Conservation (phyloP, 2,329 filamentous ascomycete genomes). For the Lachnellula subtilissima region DNA sequence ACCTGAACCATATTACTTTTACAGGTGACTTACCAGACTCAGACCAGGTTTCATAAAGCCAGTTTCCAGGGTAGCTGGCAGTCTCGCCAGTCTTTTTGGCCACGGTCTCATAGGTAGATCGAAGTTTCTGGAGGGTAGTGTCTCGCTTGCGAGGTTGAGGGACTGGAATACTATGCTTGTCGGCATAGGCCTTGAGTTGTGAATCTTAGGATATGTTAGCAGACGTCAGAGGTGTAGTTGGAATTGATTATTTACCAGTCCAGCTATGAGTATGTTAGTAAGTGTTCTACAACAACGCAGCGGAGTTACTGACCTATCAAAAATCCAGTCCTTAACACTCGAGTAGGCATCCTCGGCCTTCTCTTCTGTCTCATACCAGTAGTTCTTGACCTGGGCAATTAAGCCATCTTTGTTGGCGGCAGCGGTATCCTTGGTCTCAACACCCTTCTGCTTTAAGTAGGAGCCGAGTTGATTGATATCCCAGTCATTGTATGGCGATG, state of each 20-base stretch:
- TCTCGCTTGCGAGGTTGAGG: constrained; percentile 86
- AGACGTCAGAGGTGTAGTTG: no score
- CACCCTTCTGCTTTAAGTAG: constrained; percentile 67
- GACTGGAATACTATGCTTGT: constrained; percentile 77
- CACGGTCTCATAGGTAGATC: constrained; percentile 72
- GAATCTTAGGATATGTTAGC: constrained; percentile 58
- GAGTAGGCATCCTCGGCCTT: constrained; percentile 67
- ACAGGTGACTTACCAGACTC: constrained; percentile 49
- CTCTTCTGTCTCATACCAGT: constrained; percentile 77
- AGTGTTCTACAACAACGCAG: not conserved
- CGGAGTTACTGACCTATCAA: constrained; percentile 58
- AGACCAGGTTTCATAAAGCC: constrained; percentile 87
- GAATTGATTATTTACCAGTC: constrained; percentile 13
- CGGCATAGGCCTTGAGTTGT: constrained; percentile 87
- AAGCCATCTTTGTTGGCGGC: constrained; percentile 66
- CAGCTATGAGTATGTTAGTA: constrained; percentile 14
- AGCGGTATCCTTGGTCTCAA: constrained; percentile 62
- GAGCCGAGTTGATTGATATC: constrained; percentile 61
- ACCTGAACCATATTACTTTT: not conserved
- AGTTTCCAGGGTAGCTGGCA: constrained; percentile 83
- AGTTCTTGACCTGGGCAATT: constrained; percentile 61
- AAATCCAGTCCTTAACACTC: constrained; percentile 82
- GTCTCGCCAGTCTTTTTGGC: constrained; percentile 74
- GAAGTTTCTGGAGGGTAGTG: constrained; percentile 69
- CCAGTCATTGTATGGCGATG: constrained; percentile 73